Conservation (phyloP, 768 basidiomycete genomes). For the Fistulinella prunicolor region DNA sequence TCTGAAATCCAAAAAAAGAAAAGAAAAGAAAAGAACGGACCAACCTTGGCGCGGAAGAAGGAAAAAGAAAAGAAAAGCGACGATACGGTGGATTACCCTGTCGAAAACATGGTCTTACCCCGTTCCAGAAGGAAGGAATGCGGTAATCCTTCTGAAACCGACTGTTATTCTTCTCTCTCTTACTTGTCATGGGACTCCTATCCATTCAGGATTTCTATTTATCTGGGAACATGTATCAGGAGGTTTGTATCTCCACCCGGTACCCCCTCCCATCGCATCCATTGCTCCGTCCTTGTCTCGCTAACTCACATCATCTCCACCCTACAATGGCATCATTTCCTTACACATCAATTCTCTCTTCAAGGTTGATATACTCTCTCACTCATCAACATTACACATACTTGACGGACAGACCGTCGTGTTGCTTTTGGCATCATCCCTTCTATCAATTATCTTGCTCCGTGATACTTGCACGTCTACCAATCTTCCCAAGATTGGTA, state of each 20-base stretch:
- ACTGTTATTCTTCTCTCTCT: slow-evolving; percentile 14
- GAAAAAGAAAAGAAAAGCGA: slow-evolving; percentile 1
- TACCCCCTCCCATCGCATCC: slow-evolving; percentile 26
- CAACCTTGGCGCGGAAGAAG: slow-evolving; percentile 9
- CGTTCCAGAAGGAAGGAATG: slow-evolving; percentile 17
- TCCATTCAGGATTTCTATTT: slow-evolving; percentile 34
- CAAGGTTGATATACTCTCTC: slow-evolving; percentile 16
- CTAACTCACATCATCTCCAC: slow-evolving; percentile 26
- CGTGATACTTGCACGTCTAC: slow-evolving; percentile 14
- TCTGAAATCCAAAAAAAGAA: slow-evolving; percentile 5
- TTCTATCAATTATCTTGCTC: slow-evolving; percentile 11
- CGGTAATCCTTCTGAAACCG: slow-evolving; percentile 18
- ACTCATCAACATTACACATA: slow-evolving; percentile 13
- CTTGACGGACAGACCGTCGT: slow-evolving; percentile 21
- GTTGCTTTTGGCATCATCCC: slow-evolving; percentile 14
- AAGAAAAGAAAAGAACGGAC: no score
- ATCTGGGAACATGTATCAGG: slow-evolving; percentile 32
- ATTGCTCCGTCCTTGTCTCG: slow-evolving; percentile 16
- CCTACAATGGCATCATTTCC: slow-evolving; percentile 30
- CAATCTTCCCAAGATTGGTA: slow-evolving; percentile 8
- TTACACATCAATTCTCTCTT: slow-evolving; percentile 16
- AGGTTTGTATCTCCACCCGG: slow-evolving; percentile 23
- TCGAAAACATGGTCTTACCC: slow-evolving; percentile 22
- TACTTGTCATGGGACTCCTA: slow-evolving; percentile 27
- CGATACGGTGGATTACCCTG: slow-evolving; percentile 17